Conservation (phyloP, 2,329 filamentous ascomycete species). For the Penicillium sp. region DNA sequence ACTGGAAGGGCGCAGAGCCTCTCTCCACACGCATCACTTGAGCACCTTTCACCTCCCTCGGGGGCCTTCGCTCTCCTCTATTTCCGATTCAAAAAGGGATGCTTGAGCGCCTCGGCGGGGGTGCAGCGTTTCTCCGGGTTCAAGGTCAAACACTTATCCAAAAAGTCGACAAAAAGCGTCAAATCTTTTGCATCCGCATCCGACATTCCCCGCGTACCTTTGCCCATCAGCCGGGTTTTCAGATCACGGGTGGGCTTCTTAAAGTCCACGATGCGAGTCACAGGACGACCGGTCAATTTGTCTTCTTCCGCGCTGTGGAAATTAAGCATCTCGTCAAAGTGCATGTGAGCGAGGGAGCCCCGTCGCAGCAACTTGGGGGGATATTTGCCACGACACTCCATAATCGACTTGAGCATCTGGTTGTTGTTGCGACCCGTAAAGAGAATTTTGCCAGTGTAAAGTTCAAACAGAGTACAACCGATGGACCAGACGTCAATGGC, state of each 20-base stretch:
- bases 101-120: constrained; percentile 75
- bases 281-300: constrained; percentile 75
- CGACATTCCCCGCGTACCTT: constrained; percentile 66
- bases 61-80: background rate
- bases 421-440: constrained; percentile 96
- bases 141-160: constrained; percentile 80
- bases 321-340: constrained; percentile 79
- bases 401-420: constrained; percentile 93
- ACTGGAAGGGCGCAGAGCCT: too few relatives aligned
- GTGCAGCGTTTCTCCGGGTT: constrained; percentile 92
- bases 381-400: constrained; percentile 91
- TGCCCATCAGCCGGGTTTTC: constrained; percentile 66
- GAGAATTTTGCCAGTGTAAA: constrained; percentile 95
- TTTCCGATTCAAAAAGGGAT: constrained; percentile 69
- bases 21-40: too few relatives aligned
- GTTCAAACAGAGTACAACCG: constrained; percentile 91
- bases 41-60: too few relatives aligned
- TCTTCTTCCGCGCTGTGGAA: constrained; percentile 83
- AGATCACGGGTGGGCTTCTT: constrained; percentile 74
- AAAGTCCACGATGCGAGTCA: constrained; percentile 41
- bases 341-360: constrained; percentile 65
- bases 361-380: constrained; percentile 82
- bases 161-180: constrained; percentile 74
- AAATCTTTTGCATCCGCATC: constrained; percentile 72
- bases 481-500: constrained; percentile 97